Evolutionary conservation across 805 yeast genomes (phyloP).

Genomic region (Ogataea nakhonphanomensis): DNA sequence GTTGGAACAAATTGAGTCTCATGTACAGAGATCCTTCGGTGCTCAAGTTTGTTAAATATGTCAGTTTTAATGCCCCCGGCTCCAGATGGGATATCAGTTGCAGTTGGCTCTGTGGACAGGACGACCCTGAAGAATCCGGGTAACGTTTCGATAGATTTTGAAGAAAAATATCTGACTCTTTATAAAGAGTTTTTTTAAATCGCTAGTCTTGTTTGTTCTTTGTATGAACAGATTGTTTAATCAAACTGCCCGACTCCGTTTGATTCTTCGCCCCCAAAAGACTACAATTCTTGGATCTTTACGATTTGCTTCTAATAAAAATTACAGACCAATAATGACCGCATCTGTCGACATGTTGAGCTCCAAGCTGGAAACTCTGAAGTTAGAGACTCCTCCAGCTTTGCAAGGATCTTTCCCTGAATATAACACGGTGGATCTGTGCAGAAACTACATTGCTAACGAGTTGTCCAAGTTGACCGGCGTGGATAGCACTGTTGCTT

Average conservation of each 20-base stretch:
- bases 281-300: neutral
- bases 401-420: conserved; percentile 67
- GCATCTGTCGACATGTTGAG: conserved; percentile 26
- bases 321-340: conserved; percentile 21
- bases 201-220: conserved; percentile 3
- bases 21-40: conserved; percentile 82
- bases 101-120: conserved; percentile 69
- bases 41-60: conserved; percentile 89
- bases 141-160: neutral
- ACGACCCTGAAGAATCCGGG: conserved; percentile 40
- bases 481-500: conserved; percentile 66
- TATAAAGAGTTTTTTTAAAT: neutral
- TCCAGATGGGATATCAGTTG: conserved; percentile 87
- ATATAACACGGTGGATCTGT: conserved; percentile 76
- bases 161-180: neutral
- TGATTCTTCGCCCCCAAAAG: neutral
- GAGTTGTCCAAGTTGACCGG: conserved; percentile 72
- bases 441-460: conserved; percentile 83
- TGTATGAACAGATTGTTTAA: conserved; percentile 9
- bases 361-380: conserved; percentile 23
- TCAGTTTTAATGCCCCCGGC: conserved; percentile 82
- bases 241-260: conserved; percentile 4
- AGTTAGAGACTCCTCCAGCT: conserved; percentile 38
- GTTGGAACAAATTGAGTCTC: conserved; percentile 75
- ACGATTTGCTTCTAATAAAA: conserved; percentile 7